A percentile compares a stretch with the other conserved stretches of the same genome.
Conservation (phyloP, 345 rosid genomes). For the Ailanthus altissimus region DNA sequence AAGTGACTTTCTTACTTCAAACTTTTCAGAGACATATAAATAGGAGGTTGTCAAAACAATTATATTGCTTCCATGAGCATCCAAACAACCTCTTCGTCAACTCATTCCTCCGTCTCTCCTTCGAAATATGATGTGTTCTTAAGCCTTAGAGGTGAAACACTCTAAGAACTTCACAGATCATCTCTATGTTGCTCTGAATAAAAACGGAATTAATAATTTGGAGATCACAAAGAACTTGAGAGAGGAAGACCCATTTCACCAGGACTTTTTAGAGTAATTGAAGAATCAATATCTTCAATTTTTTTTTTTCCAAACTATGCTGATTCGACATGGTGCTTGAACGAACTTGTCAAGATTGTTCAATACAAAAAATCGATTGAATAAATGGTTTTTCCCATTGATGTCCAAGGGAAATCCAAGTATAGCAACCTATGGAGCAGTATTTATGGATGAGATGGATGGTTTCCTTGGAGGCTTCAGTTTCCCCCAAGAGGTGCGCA, state of each 20-base stretch:
- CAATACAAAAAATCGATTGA: background rate
- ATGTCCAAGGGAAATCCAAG: too few relatives aligned
- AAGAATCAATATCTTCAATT: background rate
- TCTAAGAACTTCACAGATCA: background rate
- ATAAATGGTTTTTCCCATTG: background rate
- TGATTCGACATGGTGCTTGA: background rate
- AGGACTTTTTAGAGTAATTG: background rate
- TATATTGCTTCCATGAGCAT: background rate
- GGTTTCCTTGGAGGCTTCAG: too few relatives aligned
- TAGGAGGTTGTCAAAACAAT: background rate
- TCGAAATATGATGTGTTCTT: constrained; percentile 4
- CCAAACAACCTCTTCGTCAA: background rate
- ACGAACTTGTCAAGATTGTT: background rate
- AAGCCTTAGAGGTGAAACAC: background rate
- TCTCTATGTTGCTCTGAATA: background rate
- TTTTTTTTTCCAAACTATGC: background rate
- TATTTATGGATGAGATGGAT: too few relatives aligned
- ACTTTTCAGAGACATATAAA: too few relatives aligned
- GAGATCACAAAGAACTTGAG: background rate
- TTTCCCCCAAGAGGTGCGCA: too few relatives aligned
- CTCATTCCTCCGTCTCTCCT: background rate
- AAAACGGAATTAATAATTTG: background rate
- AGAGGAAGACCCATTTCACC: background rate
- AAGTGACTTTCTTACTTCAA: too few relatives aligned
- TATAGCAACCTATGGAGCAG: too few relatives aligned